Evolutionary conservation across 2,329 filamentous ascomycete genomes (phyloP), one percentile per base, ranked within the genome.

Genomic region (Penicillium sp.): DNA sequence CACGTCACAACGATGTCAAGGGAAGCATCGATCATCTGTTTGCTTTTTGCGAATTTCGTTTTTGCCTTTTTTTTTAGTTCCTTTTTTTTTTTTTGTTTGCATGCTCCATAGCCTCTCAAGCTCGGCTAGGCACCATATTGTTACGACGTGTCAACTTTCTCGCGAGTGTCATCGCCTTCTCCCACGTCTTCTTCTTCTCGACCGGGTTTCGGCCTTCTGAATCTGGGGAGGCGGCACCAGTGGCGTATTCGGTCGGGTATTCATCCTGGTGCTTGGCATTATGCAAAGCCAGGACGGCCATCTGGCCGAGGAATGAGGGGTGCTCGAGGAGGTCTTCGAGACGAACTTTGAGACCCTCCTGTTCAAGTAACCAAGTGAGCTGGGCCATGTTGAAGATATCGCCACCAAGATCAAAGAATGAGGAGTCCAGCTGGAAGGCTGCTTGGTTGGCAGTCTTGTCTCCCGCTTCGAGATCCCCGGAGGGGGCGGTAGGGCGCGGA

Each of bases 331-430:
- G 62, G 48, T 74, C 71, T 42, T 76, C 73, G 0, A 76, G 59
- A 3, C 65, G 64, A 3, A 75, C 66, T 42, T 68, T 67, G 44
- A 73, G 66, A 6, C 70, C 71, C 52, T 75, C 70, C 54, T 74
- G 68, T 42, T 74, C 69, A 4, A 75, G 62, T 1, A 75, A 62
- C 66, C 72, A 74, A n/a, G 67, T 67, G 6, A 75, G 60, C 31
- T 74, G 72, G 2, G 70, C 74, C 45, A 76, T 64, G 18, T 68
- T 69, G 58, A 75, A 70, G 28, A 76, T 65, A 41, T 75, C 73
- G 8, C 73, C 73, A 4, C 72, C 72, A 3, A 74, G 66, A 3
- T 71, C 68, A 50, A 74, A 75, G 63, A 76, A 75, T 2, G 71
- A 74, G 0, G 71, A 70, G 38, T 74, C 70, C 15, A 73, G 65